Percentiles rank a stretch among this genome's conserved stretches.
phyloP scores from a whole-genome alignment of 805 yeast genomes.

The Candida insectalens region DNA sequence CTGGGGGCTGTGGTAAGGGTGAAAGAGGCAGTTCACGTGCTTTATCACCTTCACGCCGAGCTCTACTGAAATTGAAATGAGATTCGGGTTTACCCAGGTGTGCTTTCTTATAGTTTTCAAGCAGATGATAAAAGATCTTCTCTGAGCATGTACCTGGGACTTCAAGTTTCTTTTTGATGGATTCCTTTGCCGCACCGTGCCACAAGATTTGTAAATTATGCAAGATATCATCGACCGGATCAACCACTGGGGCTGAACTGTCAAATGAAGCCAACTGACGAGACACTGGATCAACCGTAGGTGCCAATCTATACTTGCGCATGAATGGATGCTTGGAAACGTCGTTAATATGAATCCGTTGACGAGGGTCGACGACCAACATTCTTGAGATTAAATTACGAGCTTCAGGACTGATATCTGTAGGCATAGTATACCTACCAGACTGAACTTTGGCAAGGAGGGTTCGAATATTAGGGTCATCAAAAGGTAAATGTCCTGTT shows the following conservation, averaged over 20 bases:
- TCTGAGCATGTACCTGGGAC: constrained; percentile 20
- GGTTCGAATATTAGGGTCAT: constrained; percentile 69
- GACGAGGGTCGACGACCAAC: constrained; percentile 61
- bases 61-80: constrained; percentile 6
- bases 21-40: not conserved
- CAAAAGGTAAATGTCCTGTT: constrained; percentile 77
- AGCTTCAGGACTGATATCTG: constrained; percentile 52
- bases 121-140: constrained; percentile 27
- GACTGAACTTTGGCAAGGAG: constrained; percentile 66
- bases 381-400: constrained; percentile 54
- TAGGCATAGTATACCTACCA: constrained; percentile 68
- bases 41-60: constrained; percentile 1
- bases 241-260: constrained; percentile 14
- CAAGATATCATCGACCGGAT: constrained; percentile 40
- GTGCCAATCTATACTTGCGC: constrained; percentile 31
- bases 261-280: constrained; percentile 16
- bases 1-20: not conserved
- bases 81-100: constrained; percentile 11
- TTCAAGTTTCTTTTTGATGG: constrained; percentile 20
- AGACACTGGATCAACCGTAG: constrained; percentile 1
- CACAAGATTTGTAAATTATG: constrained; percentile 47
- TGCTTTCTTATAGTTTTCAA: constrained; percentile 23
- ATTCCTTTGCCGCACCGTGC: constrained; percentile 38
- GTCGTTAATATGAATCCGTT: constrained; percentile 58
- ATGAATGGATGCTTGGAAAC: constrained; percentile 53